Evolutionary conservation across 805 yeast species (phyloP), one percentile per base, ranked within the genome.

Genomic region (Diddensiella caesifluorescens): DNA sequence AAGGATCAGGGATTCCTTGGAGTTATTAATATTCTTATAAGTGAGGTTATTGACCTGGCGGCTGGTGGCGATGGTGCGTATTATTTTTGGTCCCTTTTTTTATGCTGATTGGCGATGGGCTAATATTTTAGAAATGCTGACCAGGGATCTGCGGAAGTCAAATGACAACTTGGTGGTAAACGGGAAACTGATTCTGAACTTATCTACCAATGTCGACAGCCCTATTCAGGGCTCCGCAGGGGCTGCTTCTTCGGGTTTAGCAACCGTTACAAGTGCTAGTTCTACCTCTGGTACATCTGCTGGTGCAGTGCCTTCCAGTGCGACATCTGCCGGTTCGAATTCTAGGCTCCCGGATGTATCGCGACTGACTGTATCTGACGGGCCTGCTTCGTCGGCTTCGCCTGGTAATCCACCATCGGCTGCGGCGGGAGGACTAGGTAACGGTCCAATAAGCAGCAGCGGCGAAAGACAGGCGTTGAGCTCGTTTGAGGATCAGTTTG

Each of bases 1-100:
- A 89, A 88, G 74, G 98, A 92, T 61, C 99, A 92, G 64, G 99
- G 99, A 4, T 92, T 92, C 55, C 70, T 92, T 40, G 99, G 99
- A 44, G 97, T 92, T 15, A 92, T 92, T 47, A 92, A 92, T 62
- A 75, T 92, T 39, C 73, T 94, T 51, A 76, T 92, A 22, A 90
- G 90, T 32, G 97, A 92, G 62, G 87, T 85, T 22, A 75, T 90
- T 44, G 94, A 88, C 59, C 50, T 67, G 20, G 45, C 52, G 20
- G 52, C 54, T 20, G 65, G 66, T 5, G 59, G 59, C 35, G 65
- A 66, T 60, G 32, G 32, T 29, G 15, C 7, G 27, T 23, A 12
- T 23, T 23, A n/a, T n/a, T n/a, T n/a, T n/a, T n/a, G n/a, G n/a
- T n/a, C n/a, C n/a, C n/a, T n/a, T n/a, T n/a, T n/a, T n/a, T n/a